These are phyloP conservation scores for Combretum micranthum DNA, from an alignment of 345 rosid genomes.

Conservation along the genomic window DNA sequence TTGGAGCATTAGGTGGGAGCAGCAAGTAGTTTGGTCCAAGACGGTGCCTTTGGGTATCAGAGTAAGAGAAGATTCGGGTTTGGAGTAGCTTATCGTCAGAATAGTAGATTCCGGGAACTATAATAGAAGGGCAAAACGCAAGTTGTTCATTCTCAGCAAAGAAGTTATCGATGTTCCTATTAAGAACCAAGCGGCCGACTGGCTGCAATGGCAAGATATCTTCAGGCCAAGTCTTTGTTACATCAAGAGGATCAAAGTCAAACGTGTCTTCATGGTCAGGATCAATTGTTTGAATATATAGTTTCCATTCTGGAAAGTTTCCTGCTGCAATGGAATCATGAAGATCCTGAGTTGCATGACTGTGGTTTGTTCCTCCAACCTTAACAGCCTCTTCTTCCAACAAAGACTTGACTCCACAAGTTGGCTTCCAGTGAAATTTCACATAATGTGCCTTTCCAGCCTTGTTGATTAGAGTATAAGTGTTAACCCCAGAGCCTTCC, in stretches of 20 bases:
- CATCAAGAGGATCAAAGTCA: conserved; percentile 96
- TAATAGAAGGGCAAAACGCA: conserved; percentile 89
- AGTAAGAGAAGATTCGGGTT: conserved; percentile 75
- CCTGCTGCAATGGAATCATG: conserved; percentile 93
- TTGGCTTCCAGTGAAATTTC: conserved; percentile 95
- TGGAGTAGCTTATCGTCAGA: conserved; percentile 95
- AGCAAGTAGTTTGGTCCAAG: conserved; percentile 97
- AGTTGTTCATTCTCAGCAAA: conserved; percentile 93
- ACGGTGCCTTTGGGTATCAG: conserved; percentile 98
- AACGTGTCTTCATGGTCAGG: conserved; percentile 75
- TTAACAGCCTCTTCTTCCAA: conserved; percentile 81
- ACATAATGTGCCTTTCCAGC: conserved; percentile 81
- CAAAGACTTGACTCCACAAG: conserved; percentile 75
- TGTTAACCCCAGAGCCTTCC: conserved; percentile 93
- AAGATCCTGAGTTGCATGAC: conserved; percentile 96
- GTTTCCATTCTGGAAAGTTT: conserved; percentile 87
- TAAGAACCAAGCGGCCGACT: conserved; percentile 93
- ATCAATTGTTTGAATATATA: conserved; percentile 78
- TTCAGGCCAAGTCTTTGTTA: conserved; percentile 98
- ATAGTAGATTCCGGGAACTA: conserved; percentile 87
- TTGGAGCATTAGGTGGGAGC: conserved; percentile 91
- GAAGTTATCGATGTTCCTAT: conserved; percentile 92
- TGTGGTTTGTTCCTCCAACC: conserved; percentile 94
- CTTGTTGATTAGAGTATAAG: conserved; percentile 76
- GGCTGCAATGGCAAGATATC: conserved; percentile 91